A percentile compares a stretch with the other conserved stretches of the same genome.
Evolutionary conservation across 1,284 basidiomycete genomes (phyloP).

Genomic region (Rhodofomes roseus): DNA sequence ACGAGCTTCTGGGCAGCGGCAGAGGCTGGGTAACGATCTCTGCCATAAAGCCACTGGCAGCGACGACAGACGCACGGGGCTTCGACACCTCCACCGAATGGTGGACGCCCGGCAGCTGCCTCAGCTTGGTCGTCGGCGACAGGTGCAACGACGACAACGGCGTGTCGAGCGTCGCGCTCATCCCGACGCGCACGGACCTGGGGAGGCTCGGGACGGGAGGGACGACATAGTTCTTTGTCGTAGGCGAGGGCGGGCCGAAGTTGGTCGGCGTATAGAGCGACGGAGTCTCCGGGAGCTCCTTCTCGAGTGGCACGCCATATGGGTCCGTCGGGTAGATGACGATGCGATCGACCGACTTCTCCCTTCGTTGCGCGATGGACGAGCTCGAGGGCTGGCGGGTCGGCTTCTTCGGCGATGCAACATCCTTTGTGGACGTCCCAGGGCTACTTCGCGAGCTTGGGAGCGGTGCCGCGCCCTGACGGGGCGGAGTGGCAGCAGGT

Average conservation of each 20-base stretch:
- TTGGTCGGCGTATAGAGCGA: neutral
- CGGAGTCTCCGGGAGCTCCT: neutral
- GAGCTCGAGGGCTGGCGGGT: neutral
- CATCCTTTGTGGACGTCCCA: neutral
- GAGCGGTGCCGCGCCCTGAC: neutral
- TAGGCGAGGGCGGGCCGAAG: neutral
- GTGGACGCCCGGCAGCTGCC: neutral
- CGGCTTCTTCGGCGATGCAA: neutral
- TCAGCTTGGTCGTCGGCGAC: neutral
- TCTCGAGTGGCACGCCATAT: neutral
- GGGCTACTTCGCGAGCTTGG: neutral
- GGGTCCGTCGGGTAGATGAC: constrained; percentile 1
- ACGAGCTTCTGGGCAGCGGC: neutral
- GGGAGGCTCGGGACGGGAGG: neutral
- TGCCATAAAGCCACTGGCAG: neutral
- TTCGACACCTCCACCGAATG: neutral
- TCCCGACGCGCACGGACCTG: neutral
- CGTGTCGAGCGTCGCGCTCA: neutral
- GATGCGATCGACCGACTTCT: neutral
- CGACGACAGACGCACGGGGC: neutral
- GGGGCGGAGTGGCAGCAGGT: neutral
- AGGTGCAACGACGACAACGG: neutral
- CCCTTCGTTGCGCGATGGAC: neutral
- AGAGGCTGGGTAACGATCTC: neutral
- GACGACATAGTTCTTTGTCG: neutral